phyloP scores from a whole-genome alignment of 2,329 filamentous ascomycete genomes.

The Fusarium scirpi region DNA sequence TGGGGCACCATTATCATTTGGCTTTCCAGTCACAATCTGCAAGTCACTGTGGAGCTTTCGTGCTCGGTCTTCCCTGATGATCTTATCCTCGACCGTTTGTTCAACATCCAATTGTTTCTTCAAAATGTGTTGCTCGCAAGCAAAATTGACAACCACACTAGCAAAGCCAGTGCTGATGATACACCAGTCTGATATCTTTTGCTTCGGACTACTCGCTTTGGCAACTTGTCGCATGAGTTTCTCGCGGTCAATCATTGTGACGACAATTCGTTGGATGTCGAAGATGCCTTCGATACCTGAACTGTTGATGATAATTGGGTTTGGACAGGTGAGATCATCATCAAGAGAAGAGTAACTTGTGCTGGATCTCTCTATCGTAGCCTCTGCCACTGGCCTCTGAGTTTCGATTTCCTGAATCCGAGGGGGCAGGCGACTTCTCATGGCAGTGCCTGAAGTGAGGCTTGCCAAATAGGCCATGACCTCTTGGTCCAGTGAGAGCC shows the following conservation, averaged over 20 bases:
- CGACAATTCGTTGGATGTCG: conserved; percentile 4
- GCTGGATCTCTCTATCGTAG: not conserved
- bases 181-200: conserved; percentile 13
- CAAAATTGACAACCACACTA: conserved; percentile 8
- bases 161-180: conserved; percentile 8
- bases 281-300: conserved; percentile 11
- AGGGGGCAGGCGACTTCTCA: accelerated
- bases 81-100: conserved; percentile 3
- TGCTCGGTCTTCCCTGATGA: not conserved
- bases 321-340: not conserved
- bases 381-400: not conserved
- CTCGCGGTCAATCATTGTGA: conserved; percentile 8
- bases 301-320: conserved; percentile 5
- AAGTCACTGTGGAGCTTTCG: not conserved
- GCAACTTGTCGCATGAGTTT: not conserved
- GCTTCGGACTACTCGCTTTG: not conserved
- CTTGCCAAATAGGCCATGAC: not conserved
- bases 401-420: not conserved
- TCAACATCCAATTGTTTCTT: conserved; percentile 6
- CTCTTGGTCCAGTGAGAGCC: not conserved
- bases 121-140: not conserved
- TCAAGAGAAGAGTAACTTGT: not conserved
- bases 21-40: not conserved
- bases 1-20: not conserved
- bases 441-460: not conserved